Conservation (phyloP, 257 asterid genomes). For the Solanum sejunctum region DNA sequence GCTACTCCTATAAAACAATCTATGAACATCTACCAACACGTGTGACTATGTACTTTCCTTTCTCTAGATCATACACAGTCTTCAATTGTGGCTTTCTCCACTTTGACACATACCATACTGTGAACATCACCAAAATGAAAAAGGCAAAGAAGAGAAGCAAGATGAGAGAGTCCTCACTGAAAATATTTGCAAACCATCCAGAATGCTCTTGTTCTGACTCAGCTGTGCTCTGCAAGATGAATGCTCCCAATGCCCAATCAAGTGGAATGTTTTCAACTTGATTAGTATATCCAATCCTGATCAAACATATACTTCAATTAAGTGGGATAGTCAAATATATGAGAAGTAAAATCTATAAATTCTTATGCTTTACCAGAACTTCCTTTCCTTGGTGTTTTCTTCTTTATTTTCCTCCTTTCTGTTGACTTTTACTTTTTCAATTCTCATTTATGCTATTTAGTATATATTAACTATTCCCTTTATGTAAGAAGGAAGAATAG, state of each 20-base stretch:
- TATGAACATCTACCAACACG: slow-evolving; percentile 59
- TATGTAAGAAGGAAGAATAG: neutral
- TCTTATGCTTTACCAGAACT: neutral
- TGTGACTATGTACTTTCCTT: slow-evolving; percentile 87
- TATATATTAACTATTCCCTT: neutral
- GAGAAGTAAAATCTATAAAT: neutral
- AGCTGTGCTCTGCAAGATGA: slow-evolving; percentile 52
- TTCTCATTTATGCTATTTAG: neutral
- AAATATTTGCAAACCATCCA: slow-evolving; percentile 20
- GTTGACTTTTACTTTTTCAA: neutral
- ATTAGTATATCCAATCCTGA: slow-evolving; percentile 65
- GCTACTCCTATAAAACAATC: slow-evolving; percentile 1
- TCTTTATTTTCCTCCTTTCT: neutral
- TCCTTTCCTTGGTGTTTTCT: neutral
- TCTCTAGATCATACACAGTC: slow-evolving; percentile 90
- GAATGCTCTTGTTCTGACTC: slow-evolving; percentile 25
- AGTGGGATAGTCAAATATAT: neutral
- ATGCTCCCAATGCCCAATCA: slow-evolving; percentile 96
- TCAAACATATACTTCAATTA: neutral
- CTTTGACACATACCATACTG: slow-evolving; percentile 35
- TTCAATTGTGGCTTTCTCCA: slow-evolving; percentile 75
- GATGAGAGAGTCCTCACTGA: slow-evolving; percentile 27
- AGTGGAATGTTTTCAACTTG: slow-evolving; percentile 67
- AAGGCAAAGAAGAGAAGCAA: slow-evolving; percentile 31
- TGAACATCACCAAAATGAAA: slow-evolving; percentile 23